A percentile compares a stretch with the other conserved stretches of the same genome.
These are phyloP conservation scores for Oemleria cerasiformis DNA, from an alignment of 306 rosid genomes.

Conservation along the genomic window DNA sequence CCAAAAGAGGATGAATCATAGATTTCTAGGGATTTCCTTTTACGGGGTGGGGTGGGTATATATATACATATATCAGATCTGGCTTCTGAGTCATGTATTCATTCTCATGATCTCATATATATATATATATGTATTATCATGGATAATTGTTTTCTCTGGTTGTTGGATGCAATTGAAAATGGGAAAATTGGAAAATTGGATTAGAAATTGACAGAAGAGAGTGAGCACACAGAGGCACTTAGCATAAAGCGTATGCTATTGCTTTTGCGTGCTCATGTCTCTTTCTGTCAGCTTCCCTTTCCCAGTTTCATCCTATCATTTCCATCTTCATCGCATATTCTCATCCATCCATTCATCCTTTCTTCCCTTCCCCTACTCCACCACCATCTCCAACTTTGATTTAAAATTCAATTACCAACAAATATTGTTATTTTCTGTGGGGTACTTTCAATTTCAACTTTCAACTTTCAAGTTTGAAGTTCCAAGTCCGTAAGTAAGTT, in stretches of 20 bases:
- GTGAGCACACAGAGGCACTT: constrained; percentile 92
- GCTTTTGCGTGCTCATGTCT: constrained; percentile 92
- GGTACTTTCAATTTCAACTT: too few species aligned
- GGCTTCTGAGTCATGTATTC: constrained; percentile 6
- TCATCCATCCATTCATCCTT: not conserved
- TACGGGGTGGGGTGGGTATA: constrained; percentile 25
- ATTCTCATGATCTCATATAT: too few species aligned
- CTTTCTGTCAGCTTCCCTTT: constrained; percentile 77
- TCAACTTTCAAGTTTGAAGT: too few species aligned
- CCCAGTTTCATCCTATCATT: constrained; percentile 35
- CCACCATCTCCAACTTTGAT: constrained; percentile 11
- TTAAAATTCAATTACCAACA: too few species aligned
- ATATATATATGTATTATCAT: too few species aligned
- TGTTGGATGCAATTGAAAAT: too few species aligned
- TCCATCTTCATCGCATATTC: not conserved
- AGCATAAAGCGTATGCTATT: constrained; percentile 47
- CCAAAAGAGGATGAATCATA: constrained; percentile 16
- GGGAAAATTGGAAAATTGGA: constrained; percentile 24
- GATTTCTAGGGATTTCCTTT: constrained; percentile 27
- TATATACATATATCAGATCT: constrained; percentile 48
- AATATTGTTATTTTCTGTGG: too few species aligned
- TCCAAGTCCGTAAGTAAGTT: constrained; percentile 12
- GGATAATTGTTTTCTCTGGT: too few species aligned
- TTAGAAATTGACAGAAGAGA: constrained; percentile 99
- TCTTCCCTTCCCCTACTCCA: constrained; percentile 7